Conservation (phyloP, 306 rosid genomes). For the Pachyrhizus erosus region DNA sequence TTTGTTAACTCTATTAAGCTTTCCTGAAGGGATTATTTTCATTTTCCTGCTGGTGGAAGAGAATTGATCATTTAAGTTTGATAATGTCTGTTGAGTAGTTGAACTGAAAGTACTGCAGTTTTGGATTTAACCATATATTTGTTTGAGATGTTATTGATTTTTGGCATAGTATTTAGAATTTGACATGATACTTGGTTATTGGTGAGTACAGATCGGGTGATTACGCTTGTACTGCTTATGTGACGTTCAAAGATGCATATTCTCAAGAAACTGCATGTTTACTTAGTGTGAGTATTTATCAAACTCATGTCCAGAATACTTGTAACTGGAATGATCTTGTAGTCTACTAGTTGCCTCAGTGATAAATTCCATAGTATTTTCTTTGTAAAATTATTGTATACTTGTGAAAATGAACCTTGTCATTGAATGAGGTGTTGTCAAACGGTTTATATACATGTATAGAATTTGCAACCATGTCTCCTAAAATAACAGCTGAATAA, state of each 20-base stretch:
- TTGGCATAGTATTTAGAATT: conserved; percentile 1
- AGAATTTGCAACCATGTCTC: neutral
- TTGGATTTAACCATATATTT: neutral
- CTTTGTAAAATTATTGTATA: neutral
- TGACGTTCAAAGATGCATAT: conserved; percentile 84
- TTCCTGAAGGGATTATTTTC: neutral
- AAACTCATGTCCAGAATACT: conserved; percentile 13
- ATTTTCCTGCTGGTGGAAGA: conserved; percentile 3
- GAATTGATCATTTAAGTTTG: conserved; percentile 6
- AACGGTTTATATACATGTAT: neutral
- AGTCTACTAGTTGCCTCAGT: conserved; percentile 1
- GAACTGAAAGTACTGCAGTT: neutral
- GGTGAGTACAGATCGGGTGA: conserved; percentile 71
- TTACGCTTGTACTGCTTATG: conserved; percentile 79
- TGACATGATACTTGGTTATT: conserved; percentile 26
- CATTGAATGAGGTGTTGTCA: neutral
- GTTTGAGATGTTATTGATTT: conserved; percentile 20
- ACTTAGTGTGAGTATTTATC: conserved; percentile 76
- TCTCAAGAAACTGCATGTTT: conserved; percentile 94
- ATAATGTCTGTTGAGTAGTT: neutral
- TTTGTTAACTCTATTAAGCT: conserved; percentile 5
- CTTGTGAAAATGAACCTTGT: neutral
- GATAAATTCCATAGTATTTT: conserved; percentile 1
- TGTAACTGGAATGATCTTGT: neutral
- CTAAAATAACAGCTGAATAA: neutral